Evolutionary conservation across 2,329 filamentous ascomycete species (phyloP), one percentile per base, ranked within the genome.

Genomic region (Chrysoporthe austroafricana): DNA sequence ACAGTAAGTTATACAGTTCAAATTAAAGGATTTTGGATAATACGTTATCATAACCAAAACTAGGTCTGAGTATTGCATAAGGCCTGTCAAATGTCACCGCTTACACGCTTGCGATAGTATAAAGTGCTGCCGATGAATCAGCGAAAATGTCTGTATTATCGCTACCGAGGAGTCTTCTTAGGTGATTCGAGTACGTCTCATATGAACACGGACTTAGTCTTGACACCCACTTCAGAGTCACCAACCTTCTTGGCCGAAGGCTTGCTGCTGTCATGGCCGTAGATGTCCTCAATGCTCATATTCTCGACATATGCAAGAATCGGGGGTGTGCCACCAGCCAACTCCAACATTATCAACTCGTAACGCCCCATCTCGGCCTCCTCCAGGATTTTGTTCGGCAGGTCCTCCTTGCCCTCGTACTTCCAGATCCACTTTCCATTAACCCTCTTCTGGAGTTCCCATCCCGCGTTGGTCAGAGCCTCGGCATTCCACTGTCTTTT

Each of bases 341-440:
- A 66, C 54, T 79, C 74, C 16, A 87, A 72, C 18, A 87, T 69
- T 68, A 83, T 81, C 59, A 80, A 75, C 74, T 88, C 85, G 73
- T 83, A 87, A 1, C 83, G 84, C 0, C 85, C 85, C 4, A 88
- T 71, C 4, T 78, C 81, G 72, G 87, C 85, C 71, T 88, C 86
- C 4, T 84, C 77, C 79, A 88, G 77, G 39, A 80, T 76, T 11
- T 72, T 72, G 2, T 83, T 82, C 8, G 82, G 82, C 2, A 77
- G 73, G 26, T 73, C 71, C 64, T 84, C 78, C 0, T 78, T 75
- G 0, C 85, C 85, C 18, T 76, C 73, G 59, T 85, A 88, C 72
- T 85, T 81, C 85, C 85, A 88, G 1, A 84, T 76, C 85, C 85
- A 88, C 48, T 82, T 78, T 39, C 77, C 70, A 6, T 62, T 26